Evolutionary conservation across 83 land plant genomes (phyloP).

Genomic region (Picea abies): DNA sequence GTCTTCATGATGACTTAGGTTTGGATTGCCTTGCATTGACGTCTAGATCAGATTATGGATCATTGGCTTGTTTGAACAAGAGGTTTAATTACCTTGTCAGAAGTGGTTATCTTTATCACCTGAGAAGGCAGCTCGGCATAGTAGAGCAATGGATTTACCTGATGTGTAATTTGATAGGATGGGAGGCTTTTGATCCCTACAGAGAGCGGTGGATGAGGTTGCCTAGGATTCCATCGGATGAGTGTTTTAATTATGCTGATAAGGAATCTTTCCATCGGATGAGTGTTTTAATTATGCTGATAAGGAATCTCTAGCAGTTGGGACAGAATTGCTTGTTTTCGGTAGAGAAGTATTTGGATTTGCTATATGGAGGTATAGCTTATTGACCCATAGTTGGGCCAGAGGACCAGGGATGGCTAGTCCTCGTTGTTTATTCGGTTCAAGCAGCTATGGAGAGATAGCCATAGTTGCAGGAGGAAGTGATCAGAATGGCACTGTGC

Average conservation of each 20-base stretch:
- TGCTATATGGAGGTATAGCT: conserved; percentile 75
- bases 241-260: conserved; percentile 55
- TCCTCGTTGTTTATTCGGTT: conserved; percentile 74
- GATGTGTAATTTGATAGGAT: conserved; percentile 44
- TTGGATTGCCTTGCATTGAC: conserved; percentile 46
- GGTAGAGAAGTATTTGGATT: conserved; percentile 70
- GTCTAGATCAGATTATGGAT: conserved; percentile 37
- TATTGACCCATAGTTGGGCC: conserved; percentile 51
- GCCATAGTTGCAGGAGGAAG: conserved; percentile 54
- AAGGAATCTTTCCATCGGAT: no score
- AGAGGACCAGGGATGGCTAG: conserved; percentile 52
- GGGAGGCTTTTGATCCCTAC: conserved; percentile 62
- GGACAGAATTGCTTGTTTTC: conserved; percentile 73
- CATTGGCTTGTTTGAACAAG: conserved; percentile 35
- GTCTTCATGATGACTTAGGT: conserved; percentile 54
- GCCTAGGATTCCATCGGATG: conserved; percentile 57
- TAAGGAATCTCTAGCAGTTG: conserved; percentile 89
- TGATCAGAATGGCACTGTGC: not conserved
- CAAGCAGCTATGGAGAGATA: conserved; percentile 57
- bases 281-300: no score
- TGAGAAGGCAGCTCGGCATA: conserved; percentile 43
- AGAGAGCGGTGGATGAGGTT: conserved; percentile 53
- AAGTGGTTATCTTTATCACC: conserved; percentile 48
- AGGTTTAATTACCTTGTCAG: conserved; percentile 38
- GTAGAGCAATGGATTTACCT: conserved; percentile 67